These are phyloP conservation scores for Cochlearia excelsa DNA, from an alignment of 345 rosid species.

Conservation along the genomic window DNA sequence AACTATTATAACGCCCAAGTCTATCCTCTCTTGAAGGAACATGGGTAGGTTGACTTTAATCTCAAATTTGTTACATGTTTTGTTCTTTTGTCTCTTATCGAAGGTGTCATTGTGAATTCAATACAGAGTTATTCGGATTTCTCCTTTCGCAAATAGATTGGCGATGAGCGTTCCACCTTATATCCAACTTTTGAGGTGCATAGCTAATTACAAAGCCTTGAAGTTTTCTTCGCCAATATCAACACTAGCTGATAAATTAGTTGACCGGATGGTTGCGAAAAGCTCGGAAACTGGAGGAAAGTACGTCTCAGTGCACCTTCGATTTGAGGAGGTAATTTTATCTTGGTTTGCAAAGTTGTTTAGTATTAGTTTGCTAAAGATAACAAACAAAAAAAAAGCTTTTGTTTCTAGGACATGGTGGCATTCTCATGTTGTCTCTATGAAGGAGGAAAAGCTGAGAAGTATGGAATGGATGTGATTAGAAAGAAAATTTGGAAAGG, in stretches of 20 bases:
- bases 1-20: conserved; percentile 63
- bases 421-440: conserved; percentile 93
- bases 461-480: conserved; percentile 55
- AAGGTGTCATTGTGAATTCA: not conserved
- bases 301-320: conserved; percentile 81
- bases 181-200: conserved; percentile 81
- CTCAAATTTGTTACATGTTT: conserved; percentile 9
- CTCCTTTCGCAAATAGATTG: conserved; percentile 95
- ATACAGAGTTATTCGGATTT: conserved; percentile 75
- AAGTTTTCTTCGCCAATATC: conserved; percentile 64
- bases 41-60: conserved; percentile 52
- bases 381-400: not conserved
- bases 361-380: not conserved
- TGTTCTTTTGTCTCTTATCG: not conserved
- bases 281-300: conserved; percentile 71
- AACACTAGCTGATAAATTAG: conserved; percentile 58
- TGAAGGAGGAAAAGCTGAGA: conserved; percentile 82
- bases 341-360: not conserved
- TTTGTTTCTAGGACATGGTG: conserved; percentile 75
- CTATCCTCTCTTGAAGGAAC: conserved; percentile 59
- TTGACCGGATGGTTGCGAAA: conserved; percentile 63
- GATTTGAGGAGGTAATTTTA: conserved; percentile 79
- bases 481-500: conserved; percentile 79
- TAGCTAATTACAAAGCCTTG: conserved; percentile 80
- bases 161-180: conserved; percentile 90